Evolutionary conservation across 192 early-diverging fungal genomes (phyloP).

Genomic region (Gryganskiella cystojenkinii): DNA sequence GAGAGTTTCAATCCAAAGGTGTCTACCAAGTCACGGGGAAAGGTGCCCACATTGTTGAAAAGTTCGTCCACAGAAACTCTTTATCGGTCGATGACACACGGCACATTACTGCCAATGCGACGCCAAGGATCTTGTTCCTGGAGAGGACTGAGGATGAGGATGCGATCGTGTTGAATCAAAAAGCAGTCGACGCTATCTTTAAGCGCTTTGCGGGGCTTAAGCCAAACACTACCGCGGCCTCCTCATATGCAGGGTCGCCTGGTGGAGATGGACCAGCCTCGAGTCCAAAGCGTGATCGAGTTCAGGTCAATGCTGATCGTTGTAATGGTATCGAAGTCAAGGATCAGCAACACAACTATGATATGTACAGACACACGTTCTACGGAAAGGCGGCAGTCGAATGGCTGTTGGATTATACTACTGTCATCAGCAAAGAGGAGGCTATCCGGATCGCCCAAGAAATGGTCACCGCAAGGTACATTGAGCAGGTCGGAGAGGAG

Average conservation of each 20-base stretch:
- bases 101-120: constrained; percentile 51
- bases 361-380: constrained; percentile 55
- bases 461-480: constrained; percentile 56
- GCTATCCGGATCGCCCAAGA: constrained; percentile 55
- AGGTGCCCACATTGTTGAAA: constrained; percentile 59
- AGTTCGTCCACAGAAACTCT: constrained; percentile 58
- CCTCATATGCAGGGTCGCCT: constrained; percentile 1
- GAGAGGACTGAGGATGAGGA: constrained; percentile 63
- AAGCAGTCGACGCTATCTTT: constrained; percentile 54
- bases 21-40: constrained; percentile 61
- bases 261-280: constrained; percentile 5
- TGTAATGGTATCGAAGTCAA: constrained; percentile 57
- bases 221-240: constrained; percentile 43
- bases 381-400: constrained; percentile 57
- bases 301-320: constrained; percentile 25
- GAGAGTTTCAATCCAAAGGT: constrained; percentile 57
- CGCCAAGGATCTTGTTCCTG: constrained; percentile 42
- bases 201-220: constrained; percentile 54
- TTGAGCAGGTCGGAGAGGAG: constrained; percentile 54
- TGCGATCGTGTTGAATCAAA: constrained; percentile 49
- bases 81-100: constrained; percentile 27
- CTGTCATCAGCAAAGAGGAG: constrained; percentile 60
- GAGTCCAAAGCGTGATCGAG: constrained; percentile 12
- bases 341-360: constrained; percentile 50
- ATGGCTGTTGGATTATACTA: constrained; percentile 63